Conservation (phyloP, 139 green algal genomes). For the Chlorella sp. region DNA sequence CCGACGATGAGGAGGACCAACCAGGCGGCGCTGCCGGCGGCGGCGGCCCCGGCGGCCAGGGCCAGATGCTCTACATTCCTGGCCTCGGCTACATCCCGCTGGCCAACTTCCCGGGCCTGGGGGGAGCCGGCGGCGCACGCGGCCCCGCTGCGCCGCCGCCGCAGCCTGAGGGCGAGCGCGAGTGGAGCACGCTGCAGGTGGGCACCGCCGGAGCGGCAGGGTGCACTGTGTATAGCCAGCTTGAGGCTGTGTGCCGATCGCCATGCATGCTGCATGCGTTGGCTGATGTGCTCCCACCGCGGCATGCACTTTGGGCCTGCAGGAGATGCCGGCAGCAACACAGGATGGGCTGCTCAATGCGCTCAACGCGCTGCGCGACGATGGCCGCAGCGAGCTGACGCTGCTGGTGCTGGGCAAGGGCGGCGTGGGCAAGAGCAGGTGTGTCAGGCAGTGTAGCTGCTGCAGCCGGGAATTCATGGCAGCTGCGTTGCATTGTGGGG, state of each 20-base stretch:
- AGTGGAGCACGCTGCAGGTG: constrained; percentile 23
- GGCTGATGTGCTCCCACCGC: no score
- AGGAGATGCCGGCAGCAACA: constrained; percentile 58
- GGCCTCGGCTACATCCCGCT: constrained; percentile 52
- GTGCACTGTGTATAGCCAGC: no score
- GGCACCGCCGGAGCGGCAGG: no score
- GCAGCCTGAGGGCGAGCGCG: constrained; percentile 37
- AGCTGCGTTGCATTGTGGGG: no score
- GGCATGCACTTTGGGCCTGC: neutral
- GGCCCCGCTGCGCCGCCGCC: neutral
- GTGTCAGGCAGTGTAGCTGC: neutral
- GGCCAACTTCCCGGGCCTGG: constrained; percentile 22
- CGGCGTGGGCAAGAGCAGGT: constrained; percentile 75
- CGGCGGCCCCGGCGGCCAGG: constrained; percentile 19
- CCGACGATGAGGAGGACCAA: constrained; percentile 43
- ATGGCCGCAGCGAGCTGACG: constrained; percentile 62
- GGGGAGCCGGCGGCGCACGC: neutral
- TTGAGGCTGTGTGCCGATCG: no score
- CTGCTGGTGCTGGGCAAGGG: constrained; percentile 78
- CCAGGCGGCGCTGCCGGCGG: constrained; percentile 6
- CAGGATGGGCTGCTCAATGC: constrained; percentile 53
- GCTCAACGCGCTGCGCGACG: constrained; percentile 42
- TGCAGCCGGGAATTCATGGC: no score
- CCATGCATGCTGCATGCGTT: no score
- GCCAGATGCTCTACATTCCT: constrained; percentile 54